Evolutionary conservation across 768 basidiomycete species (phyloP), one percentile per base, ranked within the genome.

Genomic region (Daedalea quercina): DNA sequence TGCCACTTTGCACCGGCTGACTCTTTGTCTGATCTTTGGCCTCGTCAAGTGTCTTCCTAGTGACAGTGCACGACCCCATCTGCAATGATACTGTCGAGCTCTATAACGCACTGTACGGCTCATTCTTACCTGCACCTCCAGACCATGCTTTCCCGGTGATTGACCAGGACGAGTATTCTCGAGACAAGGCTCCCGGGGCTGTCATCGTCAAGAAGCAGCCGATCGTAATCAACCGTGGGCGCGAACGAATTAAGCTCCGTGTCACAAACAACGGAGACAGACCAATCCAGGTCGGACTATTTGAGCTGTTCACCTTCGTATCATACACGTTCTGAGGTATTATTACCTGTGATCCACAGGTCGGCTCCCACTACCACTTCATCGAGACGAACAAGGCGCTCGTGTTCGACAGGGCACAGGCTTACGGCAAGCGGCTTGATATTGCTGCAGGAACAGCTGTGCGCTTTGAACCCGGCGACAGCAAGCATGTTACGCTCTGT

Each of bases 291-390:
- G 90, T 88, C 54, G 50, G 67, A 72, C 9, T 41, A 31, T 31
- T 31, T 11, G 11, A 11, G 11, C 28, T 26, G 25, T 22, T 50
- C 7, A 6, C 22, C 9, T 12, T 52, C 28, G 28, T 41, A 47
- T 28, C 53, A n/a, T n/a, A n/a, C 13, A 55, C 50, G 23, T 42
- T 54, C 54, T 31, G 28, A 31, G 28, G 28, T 31, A 31, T 11
- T n/a, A 57, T 44, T 56, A 26, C 15, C 54, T 28, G 20, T 17
- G 44, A 44, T 26, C 40, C 19, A 15, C 54, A 94, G 87, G 79
- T 96, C 52, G 94, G 95, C 2, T 95, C 93, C 0, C 94, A 97
- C 65, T 98, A 94, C 69, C 90, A 87, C 55, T 96, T 99, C 69
- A 76, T 88, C 56, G 95, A 97, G 72, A 87, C 89, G 2, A 99